phyloP scores from a whole-genome alignment of 805 yeast species.

The Dipodascus albidus region DNA sequence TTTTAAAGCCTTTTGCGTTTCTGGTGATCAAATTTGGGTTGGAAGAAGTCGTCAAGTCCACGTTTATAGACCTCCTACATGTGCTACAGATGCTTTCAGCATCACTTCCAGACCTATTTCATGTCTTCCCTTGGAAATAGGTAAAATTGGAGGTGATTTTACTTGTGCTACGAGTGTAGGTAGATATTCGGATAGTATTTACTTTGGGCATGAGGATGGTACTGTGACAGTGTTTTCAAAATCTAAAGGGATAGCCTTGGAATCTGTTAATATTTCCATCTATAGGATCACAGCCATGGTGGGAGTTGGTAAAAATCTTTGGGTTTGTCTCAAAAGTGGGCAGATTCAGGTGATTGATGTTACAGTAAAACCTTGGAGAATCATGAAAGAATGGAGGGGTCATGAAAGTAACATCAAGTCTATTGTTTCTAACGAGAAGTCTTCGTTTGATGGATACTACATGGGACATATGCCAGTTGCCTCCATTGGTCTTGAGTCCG shows the following conservation, averaged over 20 bases:
- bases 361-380: constrained; percentile 22
- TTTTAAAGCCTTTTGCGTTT: constrained; percentile 18
- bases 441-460: constrained; percentile 5
- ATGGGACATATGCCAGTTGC: constrained; percentile 17
- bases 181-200: constrained; percentile 19
- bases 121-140: constrained; percentile 1
- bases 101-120: constrained; percentile 19
- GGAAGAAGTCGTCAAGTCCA: constrained; percentile 22
- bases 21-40: constrained; percentile 23
- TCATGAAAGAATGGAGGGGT: constrained; percentile 28
- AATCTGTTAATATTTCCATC: constrained; percentile 23
- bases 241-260: constrained; percentile 17
- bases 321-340: constrained; percentile 30
- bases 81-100: constrained; percentile 14
- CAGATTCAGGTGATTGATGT: constrained; percentile 25
- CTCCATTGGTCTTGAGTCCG: constrained; percentile 16
- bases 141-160: constrained; percentile 19
- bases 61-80: constrained; percentile 22
- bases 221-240: constrained; percentile 23
- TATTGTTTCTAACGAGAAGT: constrained; percentile 11
- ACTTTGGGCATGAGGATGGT: constrained; percentile 32
- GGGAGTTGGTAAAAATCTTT: constrained; percentile 21
- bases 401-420: constrained; percentile 21
- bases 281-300: constrained; percentile 18
- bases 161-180: constrained; percentile 20